Conservation (phyloP, 179 eudicot genomes). For the Heliamphora pulchella region DNA sequence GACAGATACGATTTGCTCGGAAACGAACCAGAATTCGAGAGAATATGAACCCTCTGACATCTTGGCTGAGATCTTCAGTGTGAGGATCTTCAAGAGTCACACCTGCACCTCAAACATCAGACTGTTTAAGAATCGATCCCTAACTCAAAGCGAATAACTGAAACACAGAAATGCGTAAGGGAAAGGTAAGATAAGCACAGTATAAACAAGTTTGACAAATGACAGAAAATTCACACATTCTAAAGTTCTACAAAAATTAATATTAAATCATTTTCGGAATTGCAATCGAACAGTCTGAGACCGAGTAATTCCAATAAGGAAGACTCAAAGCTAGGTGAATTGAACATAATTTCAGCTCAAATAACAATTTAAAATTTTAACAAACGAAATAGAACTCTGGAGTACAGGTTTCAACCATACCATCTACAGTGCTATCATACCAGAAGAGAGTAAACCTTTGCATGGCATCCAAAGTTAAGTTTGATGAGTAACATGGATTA, state of each 20-base stretch:
- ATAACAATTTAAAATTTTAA: not conserved
- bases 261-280: too few relatives aligned
- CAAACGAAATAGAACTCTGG: not conserved
- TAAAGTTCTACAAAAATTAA: not conserved
- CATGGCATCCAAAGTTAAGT: not conserved
- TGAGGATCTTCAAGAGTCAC: slow-evolving; percentile 92
- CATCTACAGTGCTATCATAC: not conserved
- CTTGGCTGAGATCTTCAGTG: slow-evolving; percentile 95
- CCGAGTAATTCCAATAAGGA: too few relatives aligned
- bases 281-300: too few relatives aligned
- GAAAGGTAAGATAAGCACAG: not conserved
- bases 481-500: not conserved
- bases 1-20: not conserved
- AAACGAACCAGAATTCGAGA: slow-evolving; percentile 76
- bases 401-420: not conserved
- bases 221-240: not conserved
- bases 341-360: not conserved
- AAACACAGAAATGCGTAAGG: not conserved
- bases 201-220: not conserved
- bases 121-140: slow-evolving; percentile 8
- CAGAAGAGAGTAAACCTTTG: not conserved
- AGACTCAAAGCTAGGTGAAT: not conserved
- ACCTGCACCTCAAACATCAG: slow-evolving; percentile 41
- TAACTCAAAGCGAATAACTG: not conserved
- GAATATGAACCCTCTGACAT: slow-evolving; percentile 93